Evolutionary conservation across 345 rosid species (phyloP).

Genomic region (Eucalyptus camaldulensis): DNA sequence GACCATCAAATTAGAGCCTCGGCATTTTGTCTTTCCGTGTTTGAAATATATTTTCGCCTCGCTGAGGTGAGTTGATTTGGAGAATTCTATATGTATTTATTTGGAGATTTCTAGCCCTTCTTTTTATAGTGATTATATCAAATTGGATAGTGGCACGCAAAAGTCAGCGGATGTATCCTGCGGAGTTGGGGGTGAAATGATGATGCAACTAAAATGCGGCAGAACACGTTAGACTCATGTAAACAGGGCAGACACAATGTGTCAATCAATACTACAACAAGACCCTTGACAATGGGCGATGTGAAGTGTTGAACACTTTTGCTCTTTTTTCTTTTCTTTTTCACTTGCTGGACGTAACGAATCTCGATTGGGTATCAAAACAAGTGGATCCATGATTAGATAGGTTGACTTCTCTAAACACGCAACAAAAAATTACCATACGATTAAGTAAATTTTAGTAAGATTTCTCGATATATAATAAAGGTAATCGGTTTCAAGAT

Average conservation of each 20-base stretch:
- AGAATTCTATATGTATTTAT: neutral
- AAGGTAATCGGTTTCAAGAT: fast-evolving
- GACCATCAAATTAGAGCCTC: neutral
- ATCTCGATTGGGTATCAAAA: neutral
- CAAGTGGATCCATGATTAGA: neutral
- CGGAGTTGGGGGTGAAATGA: neutral
- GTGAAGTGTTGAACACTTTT: neutral
- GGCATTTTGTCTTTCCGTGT: neutral
- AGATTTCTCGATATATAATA: neutral
- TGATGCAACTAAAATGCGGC: neutral
- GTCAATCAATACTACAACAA: neutral
- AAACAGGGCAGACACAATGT: neutral
- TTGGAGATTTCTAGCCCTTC: neutral
- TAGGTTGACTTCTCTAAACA: neutral
- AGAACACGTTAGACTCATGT: neutral
- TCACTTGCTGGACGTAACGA: neutral
- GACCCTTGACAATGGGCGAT: neutral
- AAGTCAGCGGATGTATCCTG: neutral
- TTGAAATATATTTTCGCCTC: neutral
- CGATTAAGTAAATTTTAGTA: neutral
- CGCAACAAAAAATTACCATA: neutral
- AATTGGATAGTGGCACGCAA: neutral
- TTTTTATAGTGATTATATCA: neutral
- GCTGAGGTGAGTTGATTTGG: neutral
- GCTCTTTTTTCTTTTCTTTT: neutral